These are phyloP conservation scores for Penicillium lividum DNA, from an alignment of 495 filamentous ascomycete genomes.

Conservation along the genomic window DNA sequence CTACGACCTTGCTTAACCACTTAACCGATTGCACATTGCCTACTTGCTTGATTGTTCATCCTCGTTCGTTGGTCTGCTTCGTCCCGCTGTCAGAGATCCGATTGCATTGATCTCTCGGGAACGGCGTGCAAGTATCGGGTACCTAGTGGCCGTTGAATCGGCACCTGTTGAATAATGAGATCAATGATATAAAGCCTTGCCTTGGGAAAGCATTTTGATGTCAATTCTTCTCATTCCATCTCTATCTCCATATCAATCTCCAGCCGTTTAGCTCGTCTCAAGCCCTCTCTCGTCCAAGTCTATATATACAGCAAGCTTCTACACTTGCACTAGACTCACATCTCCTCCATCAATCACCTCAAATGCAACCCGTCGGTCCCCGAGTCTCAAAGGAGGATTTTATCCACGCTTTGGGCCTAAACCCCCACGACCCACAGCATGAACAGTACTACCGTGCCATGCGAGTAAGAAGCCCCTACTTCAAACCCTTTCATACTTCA, in stretches of 20 bases:
- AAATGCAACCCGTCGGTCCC: conserved; percentile 40
- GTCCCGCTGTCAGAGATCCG: conserved; percentile 19
- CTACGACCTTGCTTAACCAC: conserved; percentile 8
- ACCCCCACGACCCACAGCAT: conserved; percentile 41
- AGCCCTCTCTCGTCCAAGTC: not conserved
- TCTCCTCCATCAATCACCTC: not conserved
- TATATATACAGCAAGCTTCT: not conserved
- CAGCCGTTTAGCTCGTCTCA: not conserved
- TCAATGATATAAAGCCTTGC: conserved; percentile 15
- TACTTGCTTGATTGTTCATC: conserved; percentile 19
- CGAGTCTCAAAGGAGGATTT: conserved; percentile 51
- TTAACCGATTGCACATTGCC: conserved; percentile 16
- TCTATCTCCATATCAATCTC: not conserved
- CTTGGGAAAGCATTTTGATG: not conserved
- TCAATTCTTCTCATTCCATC: not conserved
- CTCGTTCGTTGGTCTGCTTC: conserved; percentile 27
- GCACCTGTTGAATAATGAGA: conserved; percentile 2
- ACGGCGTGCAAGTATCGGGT: conserved; percentile 6
- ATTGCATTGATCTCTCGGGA: conserved; percentile 22
- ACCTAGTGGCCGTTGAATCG: conserved; percentile 11
- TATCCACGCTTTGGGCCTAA: conserved; percentile 43
- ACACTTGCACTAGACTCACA: not conserved
- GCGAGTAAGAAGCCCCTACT: conserved; percentile 32
- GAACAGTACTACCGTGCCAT: conserved; percentile 48
- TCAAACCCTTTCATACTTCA: not conserved